phyloP scores from a whole-genome alignment of 306 rosid species.

The Comarum palustre region DNA sequence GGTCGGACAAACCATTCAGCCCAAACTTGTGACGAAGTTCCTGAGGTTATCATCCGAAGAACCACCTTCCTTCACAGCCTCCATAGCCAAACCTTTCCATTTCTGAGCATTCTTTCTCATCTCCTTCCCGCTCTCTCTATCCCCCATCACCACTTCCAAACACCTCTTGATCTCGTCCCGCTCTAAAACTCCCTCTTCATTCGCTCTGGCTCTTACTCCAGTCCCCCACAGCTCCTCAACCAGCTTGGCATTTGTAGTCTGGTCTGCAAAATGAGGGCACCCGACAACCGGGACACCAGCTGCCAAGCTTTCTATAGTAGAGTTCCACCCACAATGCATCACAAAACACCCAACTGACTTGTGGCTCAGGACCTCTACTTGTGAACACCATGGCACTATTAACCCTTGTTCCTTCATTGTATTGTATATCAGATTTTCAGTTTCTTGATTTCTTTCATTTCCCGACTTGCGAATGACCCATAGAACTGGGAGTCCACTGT shows the following conservation, averaged over 20 bases:
- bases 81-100: conserved; percentile 33
- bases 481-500: conserved; percentile 37
- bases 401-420: conserved; percentile 30
- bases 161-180: conserved; percentile 43
- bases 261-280: conserved; percentile 54
- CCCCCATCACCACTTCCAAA: conserved; percentile 47
- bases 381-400: conserved; percentile 53
- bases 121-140: conserved; percentile 27
- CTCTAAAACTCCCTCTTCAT: conserved; percentile 33
- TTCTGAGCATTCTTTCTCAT: conserved; percentile 27
- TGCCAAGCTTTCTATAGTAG: conserved; percentile 41
- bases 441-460: conserved; percentile 9
- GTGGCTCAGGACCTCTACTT: conserved; percentile 45
- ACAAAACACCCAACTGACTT: conserved; percentile 47
- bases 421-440: background rate
- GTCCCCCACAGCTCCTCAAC: conserved; percentile 42
- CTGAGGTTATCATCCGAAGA: conserved; percentile 27
- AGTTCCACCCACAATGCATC: conserved; percentile 64
- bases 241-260: conserved; percentile 49
- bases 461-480: conserved; percentile 45
- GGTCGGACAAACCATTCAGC: background rate
- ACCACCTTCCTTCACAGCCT: conserved; percentile 28
- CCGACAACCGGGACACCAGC: conserved; percentile 52
- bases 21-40: background rate
- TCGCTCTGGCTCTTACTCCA: conserved; percentile 41